These are phyloP conservation scores for Hymenoscyphus scutula DNA, from an alignment of 2,329 filamentous ascomycete species.

Conservation along the genomic window DNA sequence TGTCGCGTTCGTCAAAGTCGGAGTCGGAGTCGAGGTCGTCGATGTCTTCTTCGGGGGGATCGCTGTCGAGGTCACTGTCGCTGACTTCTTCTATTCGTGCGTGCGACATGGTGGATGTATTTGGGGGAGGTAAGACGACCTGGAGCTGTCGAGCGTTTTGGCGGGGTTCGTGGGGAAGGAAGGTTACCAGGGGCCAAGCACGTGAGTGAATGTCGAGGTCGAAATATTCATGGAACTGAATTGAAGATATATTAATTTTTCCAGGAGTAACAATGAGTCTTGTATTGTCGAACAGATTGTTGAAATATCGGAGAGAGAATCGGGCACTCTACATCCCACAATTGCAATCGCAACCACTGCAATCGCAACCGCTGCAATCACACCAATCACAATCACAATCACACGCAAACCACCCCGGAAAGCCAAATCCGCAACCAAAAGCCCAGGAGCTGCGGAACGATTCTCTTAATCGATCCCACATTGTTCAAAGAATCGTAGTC, in stretches of 20 bases:
- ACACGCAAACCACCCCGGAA: neutral
- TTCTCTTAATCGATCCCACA: no score
- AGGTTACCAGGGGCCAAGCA: neutral
- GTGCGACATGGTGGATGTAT: constrained; percentile 64
- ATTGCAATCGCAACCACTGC: neutral
- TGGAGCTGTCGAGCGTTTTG: constrained; percentile 5
- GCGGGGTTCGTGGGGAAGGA: constrained; percentile 16
- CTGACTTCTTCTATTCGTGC: constrained; percentile 90
- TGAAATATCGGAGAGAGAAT: neutral
- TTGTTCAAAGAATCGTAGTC: no score
- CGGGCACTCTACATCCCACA: neutral
- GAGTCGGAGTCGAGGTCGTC: constrained; percentile 56
- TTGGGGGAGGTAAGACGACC: constrained; percentile 11
- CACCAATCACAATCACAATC: neutral
- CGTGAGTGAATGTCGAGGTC: neutral
- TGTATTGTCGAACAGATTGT: neutral
- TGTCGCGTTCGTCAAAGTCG: constrained; percentile 51
- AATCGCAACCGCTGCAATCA: neutral
- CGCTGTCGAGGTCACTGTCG: constrained; percentile 67
- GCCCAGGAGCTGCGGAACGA: neutral
- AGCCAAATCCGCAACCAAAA: neutral
- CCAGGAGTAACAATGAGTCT: neutral
- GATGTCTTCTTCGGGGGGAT: constrained; percentile 86
- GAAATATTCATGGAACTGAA: neutral
- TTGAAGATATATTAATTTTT: neutral